Percentiles rank a stretch among this genome's conserved stretches.
Conservation (phyloP, 2,329 filamentous ascomycete genomes). For the Chaetoscypha palmicola region DNA sequence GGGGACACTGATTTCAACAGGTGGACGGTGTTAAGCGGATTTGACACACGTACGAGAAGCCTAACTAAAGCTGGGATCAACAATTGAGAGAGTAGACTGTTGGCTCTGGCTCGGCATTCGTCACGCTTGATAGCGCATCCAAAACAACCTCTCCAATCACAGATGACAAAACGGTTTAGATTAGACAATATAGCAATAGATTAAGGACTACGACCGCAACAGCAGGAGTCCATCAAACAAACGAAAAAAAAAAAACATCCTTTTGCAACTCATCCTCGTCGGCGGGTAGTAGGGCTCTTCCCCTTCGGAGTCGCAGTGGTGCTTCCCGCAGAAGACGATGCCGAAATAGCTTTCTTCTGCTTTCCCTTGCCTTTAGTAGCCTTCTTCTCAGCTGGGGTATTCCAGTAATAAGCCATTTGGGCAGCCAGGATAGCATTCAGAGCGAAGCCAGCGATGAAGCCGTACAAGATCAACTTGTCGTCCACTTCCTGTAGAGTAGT, state of each 20-base stretch:
- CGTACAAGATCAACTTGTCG: slow-evolving; percentile 92
- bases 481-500: slow-evolving; percentile 96
- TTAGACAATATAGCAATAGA: no score
- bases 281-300: slow-evolving; percentile 29
- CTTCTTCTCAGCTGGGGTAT: slow-evolving; percentile 50
- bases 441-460: slow-evolving; percentile 84
- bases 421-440: slow-evolving; percentile 79
- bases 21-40: no score
- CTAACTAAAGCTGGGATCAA: no score
- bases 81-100: no score
- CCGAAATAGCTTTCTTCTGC: slow-evolving; percentile 30
- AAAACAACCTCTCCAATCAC: no score
- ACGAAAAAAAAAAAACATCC: neutral
- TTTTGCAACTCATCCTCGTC: slow-evolving; percentile 13
- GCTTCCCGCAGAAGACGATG: slow-evolving; percentile 11
- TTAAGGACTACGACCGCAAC: neutral
- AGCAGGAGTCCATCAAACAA: neutral
- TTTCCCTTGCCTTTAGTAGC: slow-evolving; percentile 40
- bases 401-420: slow-evolving; percentile 98
- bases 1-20: no score
- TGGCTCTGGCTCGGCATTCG: no score
- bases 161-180: no score
- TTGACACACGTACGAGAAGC: no score
- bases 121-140: no score
- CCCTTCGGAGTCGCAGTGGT: slow-evolving; percentile 23